These are phyloP conservation scores for Cordyceps militaris DNA, from an alignment of 2,329 filamentous ascomycete species.

Conservation along the genomic window DNA sequence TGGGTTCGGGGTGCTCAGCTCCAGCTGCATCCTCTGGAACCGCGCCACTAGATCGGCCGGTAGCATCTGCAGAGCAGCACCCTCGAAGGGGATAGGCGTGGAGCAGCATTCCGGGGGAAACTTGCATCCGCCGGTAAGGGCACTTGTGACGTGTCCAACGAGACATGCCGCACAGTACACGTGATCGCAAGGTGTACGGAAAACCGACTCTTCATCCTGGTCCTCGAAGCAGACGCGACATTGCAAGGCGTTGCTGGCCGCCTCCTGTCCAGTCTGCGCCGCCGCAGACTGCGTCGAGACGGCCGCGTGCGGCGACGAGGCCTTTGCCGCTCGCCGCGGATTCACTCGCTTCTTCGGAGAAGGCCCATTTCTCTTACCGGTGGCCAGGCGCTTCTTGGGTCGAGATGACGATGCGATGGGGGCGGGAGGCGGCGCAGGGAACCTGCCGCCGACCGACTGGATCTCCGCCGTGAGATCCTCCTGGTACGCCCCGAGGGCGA, in stretches of 20 bases:
- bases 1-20: background rate
- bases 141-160: background rate
- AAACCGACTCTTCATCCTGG: too few relatives aligned
- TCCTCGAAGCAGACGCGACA: background rate
- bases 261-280: background rate
- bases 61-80: background rate
- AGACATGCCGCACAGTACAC: background rate
- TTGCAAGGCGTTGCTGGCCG: background rate
- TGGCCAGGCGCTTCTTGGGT: background rate
- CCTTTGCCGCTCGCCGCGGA: background rate
- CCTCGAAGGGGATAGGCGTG: background rate
- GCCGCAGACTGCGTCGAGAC: background rate
- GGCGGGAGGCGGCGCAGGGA: background rate
- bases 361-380: background rate
- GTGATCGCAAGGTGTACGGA: background rate
- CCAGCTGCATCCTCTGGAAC: background rate
- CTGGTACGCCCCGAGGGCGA: background rate
- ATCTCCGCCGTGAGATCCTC: background rate
- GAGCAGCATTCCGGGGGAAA: background rate
- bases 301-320: background rate
- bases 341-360: background rate
- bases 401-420: background rate
- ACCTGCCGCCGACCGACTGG: background rate
- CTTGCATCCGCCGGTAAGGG: background rate
- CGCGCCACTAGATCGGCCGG: background rate